These are phyloP conservation scores for Dryas octopetala DNA, from an alignment of 306 rosid species.

Conservation along the genomic window DNA sequence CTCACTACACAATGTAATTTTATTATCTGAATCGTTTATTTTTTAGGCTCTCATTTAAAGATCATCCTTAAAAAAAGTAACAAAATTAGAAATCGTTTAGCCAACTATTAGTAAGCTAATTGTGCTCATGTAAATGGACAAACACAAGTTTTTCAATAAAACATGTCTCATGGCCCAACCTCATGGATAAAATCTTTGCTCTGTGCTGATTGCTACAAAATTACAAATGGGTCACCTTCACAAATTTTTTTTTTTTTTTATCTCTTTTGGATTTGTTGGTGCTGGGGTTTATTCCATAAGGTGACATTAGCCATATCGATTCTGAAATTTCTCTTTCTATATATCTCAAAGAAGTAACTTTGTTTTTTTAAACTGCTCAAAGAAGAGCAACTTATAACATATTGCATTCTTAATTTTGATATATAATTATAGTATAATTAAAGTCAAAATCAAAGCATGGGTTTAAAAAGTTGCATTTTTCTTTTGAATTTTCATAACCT, in stretches of 20 bases:
- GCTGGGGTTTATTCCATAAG: neutral
- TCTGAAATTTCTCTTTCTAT: neutral
- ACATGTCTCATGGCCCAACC: slow-evolving; percentile 5
- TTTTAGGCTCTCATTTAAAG: no score
- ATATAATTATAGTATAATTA: neutral
- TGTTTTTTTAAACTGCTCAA: no score
- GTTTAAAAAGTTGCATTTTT: no score
- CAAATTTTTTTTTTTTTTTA: neutral
- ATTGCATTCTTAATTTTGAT: neutral
- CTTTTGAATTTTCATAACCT: no score
- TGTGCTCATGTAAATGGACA: no score
- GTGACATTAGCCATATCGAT: neutral
- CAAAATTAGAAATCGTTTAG: no score
- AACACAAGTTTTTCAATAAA: no score
- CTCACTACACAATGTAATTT: no score
- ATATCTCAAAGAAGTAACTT: neutral
- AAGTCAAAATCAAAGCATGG: neutral
- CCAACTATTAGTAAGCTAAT: no score
- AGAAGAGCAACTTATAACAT: neutral
- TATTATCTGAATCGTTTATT: no score
- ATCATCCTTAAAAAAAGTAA: no score
- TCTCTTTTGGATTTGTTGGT: neutral
- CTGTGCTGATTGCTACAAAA: slow-evolving; percentile 1
- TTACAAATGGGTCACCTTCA: neutral
- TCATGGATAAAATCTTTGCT: neutral